Base-by-base conservation (phyloP, 192 early-diverging fungal genomes). In the Gryganskiella cystojenkinii region DNA sequence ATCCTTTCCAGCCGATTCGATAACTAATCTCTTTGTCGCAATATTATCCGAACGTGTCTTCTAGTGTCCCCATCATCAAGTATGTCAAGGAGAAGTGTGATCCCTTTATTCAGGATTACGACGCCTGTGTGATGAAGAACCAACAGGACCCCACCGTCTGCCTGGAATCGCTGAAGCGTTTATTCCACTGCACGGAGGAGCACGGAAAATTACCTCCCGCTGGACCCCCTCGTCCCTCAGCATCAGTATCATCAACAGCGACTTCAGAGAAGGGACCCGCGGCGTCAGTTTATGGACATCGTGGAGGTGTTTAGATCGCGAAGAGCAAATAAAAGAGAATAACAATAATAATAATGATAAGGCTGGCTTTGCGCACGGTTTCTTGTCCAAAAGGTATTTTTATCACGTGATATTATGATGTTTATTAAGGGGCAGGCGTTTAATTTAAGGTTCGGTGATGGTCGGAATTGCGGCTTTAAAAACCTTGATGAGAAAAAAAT, bases 151-250 rank as follows among this genome's bases (percentile, higher is more conserved):
- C 87, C 10, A 81, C 83, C 2, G 49, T 79, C 15, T 89, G 87
- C 35, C 56, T 86, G 7, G 67, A 86, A 7, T 66, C 82, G 19
- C 76, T 89, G 25, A 84, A 83, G 46, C 79, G 83, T 10, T 67
- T 89, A 5, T 86, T 85, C 44, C 73, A 80, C 40, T 89, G 87
- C 67, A 89, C 87, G 4, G 85, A 89, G 54, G 83, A 78, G 59
- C 74, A 78, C 43, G 74, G 74, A 8, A 78, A 78, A 56, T 47
- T 78, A 46, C 74, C 74, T 2, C 55, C 66, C 0, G 24, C 66
- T 4, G 74, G 74, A 37, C 74, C 74, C 33, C 74, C 74, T 64
- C 66, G 74, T 28, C 45, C 49, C 9, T 34, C 37, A 13, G 10
- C 37, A 6, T 54, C 59, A 10, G 4, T 35, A 27, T 22, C 54